Evolutionary conservation across 108 stramenopile genomes (phyloP), one percentile per base, ranked within the genome.

Genomic region (Cyclostephanos tholiformis): DNA sequence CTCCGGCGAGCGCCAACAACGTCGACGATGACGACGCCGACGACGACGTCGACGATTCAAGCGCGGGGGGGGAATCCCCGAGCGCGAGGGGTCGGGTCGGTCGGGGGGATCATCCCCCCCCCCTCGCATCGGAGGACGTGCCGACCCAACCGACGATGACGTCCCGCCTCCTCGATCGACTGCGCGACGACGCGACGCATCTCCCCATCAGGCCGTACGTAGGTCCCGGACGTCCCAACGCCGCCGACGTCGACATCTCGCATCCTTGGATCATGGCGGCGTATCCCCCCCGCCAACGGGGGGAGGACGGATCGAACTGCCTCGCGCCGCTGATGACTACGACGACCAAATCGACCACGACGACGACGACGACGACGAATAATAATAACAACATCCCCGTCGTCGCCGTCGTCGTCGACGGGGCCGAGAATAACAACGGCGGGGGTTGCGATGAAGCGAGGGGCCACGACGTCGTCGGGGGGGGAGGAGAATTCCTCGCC

Each of bases 161-260:
- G 0, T 69, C 68, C 46, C 63, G 69, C 6, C 55, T 76, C 0
- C 48, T 80, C 2, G 39, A 63, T 50, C 62, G 69, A 0, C 59
- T 71, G 11, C 63, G 63, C 14, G 41, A 64, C 41, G 44, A 16
- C 13, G 14, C 44, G 44, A 63, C 87, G 32, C 83, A 71, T 38
- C 83, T 84, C 11, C 79, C 72, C 19, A 74, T 86, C 50, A 59
- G 41, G 44, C 85, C 83, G 44, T 60, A 71, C 39, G 76, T 82
- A 44, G 83, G 83, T 1, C 76, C 77, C 9, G 82, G 87, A 35
- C 86, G 91, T 6, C 68, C 77, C 36, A 84, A 93, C 58, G 92
- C 89, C 60, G 90, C 89, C 56, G 89, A 93, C 63, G 86, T 90
- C 19, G 92, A 93, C 67, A 55, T 93, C 55, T 84, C 89, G 57